Conservation (phyloP, 306 rosid species). For the Geum urbanum region DNA sequence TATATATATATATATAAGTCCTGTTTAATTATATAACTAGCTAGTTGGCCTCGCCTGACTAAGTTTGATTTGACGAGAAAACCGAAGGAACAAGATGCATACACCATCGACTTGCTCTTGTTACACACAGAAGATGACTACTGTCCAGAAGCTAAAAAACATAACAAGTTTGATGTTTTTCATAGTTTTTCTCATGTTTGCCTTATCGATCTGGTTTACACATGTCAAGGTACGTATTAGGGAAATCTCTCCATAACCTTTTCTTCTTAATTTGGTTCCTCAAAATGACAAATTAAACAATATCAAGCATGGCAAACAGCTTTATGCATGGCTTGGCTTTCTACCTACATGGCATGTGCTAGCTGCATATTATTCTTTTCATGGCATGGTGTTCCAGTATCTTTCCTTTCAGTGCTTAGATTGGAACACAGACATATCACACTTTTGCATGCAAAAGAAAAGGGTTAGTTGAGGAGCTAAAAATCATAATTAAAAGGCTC, state of each 20-base stretch:
- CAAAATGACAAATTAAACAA: neutral
- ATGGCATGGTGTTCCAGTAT: neutral
- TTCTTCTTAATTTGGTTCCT: neutral
- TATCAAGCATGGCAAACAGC: neutral
- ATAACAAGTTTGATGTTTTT: too few species aligned
- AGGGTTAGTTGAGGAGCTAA: neutral
- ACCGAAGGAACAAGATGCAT: neutral
- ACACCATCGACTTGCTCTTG: slow-evolving; percentile 3
- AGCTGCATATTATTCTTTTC: neutral
- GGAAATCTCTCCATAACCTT: too few species aligned
- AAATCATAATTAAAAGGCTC: neutral
- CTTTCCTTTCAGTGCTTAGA: neutral
- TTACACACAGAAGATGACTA: neutral
- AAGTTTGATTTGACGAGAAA: neutral
- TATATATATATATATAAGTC: too few species aligned
- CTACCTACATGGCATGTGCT: neutral
- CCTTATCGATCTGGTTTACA: too few species aligned
- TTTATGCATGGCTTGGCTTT: neutral
- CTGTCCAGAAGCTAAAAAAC: too few species aligned
- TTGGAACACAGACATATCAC: neutral
- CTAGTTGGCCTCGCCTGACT: neutral
- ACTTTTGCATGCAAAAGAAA: neutral
- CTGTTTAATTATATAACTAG: neutral
- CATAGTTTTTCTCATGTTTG: too few species aligned
- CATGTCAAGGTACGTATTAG: too few species aligned